These are phyloP conservation scores for Eremothecium gossypii DNA, from an alignment of 1,139 yeast genomes.

Conservation along the genomic window DNA sequence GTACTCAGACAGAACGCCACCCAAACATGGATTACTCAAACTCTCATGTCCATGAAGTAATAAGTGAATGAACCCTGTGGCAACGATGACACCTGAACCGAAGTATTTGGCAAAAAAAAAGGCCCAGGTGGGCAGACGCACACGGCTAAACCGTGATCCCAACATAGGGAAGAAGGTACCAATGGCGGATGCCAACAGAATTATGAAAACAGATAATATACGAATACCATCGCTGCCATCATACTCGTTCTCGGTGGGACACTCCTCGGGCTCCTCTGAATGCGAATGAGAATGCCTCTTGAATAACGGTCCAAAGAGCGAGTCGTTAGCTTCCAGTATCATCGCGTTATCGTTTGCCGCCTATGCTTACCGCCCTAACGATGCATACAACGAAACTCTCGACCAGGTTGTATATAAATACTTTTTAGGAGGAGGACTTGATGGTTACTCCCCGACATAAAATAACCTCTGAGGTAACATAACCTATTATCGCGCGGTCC, in stretches of 20 bases:
- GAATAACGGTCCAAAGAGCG: too few relatives aligned
- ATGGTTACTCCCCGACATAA: too few relatives aligned
- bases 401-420: too few relatives aligned
- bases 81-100: conserved; percentile 88
- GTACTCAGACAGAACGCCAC: conserved; percentile 45
- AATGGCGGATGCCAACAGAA: conserved; percentile 44
- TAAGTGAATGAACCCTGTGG: conserved; percentile 81
- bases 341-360: too few relatives aligned
- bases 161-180: conserved; percentile 56
- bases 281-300: too few relatives aligned
- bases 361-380: too few relatives aligned
- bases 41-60: conserved; percentile 67
- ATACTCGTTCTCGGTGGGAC: conserved; percentile 27
- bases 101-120: conserved; percentile 68
- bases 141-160: conserved; percentile 44
- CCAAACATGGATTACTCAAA: conserved; percentile 44
- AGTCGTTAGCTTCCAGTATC: too few relatives aligned
- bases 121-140: conserved; percentile 48
- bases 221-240: conserved; percentile 43
- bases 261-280: conserved; percentile 4
- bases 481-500: too few relatives aligned
- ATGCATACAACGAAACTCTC: too few relatives aligned
- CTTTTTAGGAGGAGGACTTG: too few relatives aligned
- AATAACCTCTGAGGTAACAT: too few relatives aligned
- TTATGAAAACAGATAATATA: conserved; percentile 52